Evolutionary conservation across 2,329 filamentous ascomycete genomes (phyloP), one percentile per base, ranked within the genome.

Genomic region (Diaporthe sp.): DNA sequence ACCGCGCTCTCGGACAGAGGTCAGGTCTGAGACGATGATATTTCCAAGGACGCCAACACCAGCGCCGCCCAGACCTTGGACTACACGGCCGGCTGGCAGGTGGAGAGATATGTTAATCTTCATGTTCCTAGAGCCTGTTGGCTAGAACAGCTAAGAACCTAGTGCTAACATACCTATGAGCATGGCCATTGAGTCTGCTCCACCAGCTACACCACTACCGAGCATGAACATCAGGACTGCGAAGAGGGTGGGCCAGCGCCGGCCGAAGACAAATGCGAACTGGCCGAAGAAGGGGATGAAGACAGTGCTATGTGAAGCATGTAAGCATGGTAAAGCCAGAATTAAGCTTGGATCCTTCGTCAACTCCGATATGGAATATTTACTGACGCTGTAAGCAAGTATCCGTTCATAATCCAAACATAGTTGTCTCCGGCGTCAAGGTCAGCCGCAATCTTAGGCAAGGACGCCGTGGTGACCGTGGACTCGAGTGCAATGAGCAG

Each of bases 261-360:
- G 83, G 0, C 90, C 89, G 76, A 87, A 91, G 22, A 90, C 83
- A 67, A 90, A 85, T 5, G 85, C 84, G 0, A 89, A 77, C 77
- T 90, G 88, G 1, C 87, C 88, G 58, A 86, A 88, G 0, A 89
- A 77, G 0, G 89, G 89, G 49, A 87, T 87, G 3, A 89, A 82
- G 2, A 85, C 85, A 10, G 78, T 75, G 34, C 79, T 79, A 57
- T 37, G 34, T 25, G 1, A 28, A 42, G 22, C 4, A 13, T 4
- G 58, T 28, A 61, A 61, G 37, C 17, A 28, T 13, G n/a, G 4
- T 17, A 1, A 61, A 17, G 5, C 13, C 34, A 28, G 37, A 42
- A 28, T 6, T 12, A n/a, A 7, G 15, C 4, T 42, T 42, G 3
- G 1, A 2, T 22, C 22, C 22, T 44, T 17, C 3, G 17, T 19